Percentiles rank a stretch among this genome's conserved stretches.
Evolutionary conservation across 2,329 filamentous ascomycete genomes (phyloP).

Genomic region (Ceratocystis diversiconidia): DNA sequence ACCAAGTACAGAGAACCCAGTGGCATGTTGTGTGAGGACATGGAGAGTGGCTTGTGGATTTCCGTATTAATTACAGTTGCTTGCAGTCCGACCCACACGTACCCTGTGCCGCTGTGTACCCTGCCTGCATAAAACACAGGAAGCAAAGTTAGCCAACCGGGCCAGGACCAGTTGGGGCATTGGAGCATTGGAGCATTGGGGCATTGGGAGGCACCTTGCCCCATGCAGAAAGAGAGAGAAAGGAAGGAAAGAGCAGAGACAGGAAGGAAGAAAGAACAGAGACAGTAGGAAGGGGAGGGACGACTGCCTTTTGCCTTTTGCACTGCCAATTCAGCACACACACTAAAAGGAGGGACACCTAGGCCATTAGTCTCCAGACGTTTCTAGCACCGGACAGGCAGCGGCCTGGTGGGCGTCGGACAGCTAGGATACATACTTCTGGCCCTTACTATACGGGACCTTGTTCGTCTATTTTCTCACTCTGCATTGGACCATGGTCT

Average conservation of each 20-base stretch:
- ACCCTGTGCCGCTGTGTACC: constrained; percentile 1
- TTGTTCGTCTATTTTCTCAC: constrained; percentile 6
- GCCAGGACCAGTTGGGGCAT: too few relatives aligned
- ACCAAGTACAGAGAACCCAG: too few relatives aligned
- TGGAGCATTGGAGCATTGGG: too few relatives aligned
- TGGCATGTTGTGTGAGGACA: too few relatives aligned
- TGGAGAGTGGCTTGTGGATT: too few relatives aligned
- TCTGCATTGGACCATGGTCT: neutral
- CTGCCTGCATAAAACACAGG: neutral
- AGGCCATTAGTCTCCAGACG: neutral
- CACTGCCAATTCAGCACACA: neutral
- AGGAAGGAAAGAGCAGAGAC: neutral
- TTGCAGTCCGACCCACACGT: neutral
- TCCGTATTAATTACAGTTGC: neutral
- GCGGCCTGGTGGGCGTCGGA: neutral
- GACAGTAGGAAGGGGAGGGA: neutral
- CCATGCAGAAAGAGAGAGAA: neutral
- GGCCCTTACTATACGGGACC: neutral
- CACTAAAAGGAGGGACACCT: neutral
- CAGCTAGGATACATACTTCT: neutral
- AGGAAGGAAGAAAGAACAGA: neutral
- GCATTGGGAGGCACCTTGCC: too few relatives aligned
- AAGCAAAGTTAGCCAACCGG: neutral
- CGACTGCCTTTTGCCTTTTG: neutral
- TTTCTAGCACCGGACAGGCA: neutral